Evolutionary conservation across 2,329 filamentous ascomycete species (phyloP).

Genomic region (Talaromyces sp.): DNA sequence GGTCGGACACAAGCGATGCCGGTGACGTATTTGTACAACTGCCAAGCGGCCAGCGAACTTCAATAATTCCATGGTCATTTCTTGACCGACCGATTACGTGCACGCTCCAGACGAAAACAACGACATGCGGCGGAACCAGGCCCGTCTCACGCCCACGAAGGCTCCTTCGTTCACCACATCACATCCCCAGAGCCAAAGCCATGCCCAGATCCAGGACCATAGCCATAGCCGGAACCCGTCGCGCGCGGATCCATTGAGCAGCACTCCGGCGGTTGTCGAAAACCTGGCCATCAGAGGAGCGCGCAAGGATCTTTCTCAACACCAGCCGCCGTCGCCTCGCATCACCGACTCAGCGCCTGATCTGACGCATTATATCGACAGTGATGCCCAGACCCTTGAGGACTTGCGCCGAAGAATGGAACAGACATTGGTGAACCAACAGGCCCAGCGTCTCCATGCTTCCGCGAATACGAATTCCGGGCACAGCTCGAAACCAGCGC

Average conservation of each 20-base stretch:
- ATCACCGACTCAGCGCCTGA: conserved; percentile 18
- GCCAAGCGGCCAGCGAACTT: conserved; percentile 1
- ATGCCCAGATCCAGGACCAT: conserved; percentile 13
- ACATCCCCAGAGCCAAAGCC: conserved; percentile 11
- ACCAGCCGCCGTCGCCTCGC: not conserved
- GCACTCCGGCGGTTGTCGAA: not conserved
- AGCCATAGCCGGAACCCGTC: conserved; percentile 20
- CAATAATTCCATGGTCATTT: conserved; percentile 1
- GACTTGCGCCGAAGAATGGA: conserved; percentile 39
- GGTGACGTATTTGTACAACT: not conserved
- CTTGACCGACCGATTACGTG: conserved; percentile 4
- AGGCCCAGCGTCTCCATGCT: conserved; percentile 29
- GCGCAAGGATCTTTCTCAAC: not conserved
- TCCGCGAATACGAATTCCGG: conserved; percentile 6
- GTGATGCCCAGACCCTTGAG: conserved; percentile 32
- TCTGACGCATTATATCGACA: conserved; percentile 24
- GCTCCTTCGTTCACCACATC: conserved; percentile 24
- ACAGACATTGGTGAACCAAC: conserved; percentile 35
- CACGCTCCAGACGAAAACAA: not conserved
- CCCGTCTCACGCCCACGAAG: conserved; percentile 35
- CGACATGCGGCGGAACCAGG: conserved; percentile 26
- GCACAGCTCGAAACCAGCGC: not conserved
- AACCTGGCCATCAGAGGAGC: not conserved
- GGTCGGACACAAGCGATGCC: conserved; percentile 9
- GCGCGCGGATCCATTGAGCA: conserved; percentile 11